Conservation (phyloP, 164 flowering plant species). For the Berberis vulgaris region DNA sequence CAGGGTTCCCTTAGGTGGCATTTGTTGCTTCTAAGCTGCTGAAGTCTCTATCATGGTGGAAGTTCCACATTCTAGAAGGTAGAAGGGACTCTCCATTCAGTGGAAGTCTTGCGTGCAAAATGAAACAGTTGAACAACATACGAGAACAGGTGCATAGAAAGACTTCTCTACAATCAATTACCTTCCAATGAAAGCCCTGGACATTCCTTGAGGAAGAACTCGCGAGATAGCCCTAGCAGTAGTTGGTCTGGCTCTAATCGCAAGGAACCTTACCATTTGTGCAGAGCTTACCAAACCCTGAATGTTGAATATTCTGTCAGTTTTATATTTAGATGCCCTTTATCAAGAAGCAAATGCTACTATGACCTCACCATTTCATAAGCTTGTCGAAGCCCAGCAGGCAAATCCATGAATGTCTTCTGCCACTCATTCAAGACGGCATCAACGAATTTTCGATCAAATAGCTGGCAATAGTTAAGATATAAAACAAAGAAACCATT, state of each 20-base stretch:
- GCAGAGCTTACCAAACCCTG: slow-evolving; percentile 98
- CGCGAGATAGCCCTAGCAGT: slow-evolving; percentile 69
- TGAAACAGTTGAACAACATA: not conserved
- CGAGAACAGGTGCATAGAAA: not conserved
- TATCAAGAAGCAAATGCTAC: not conserved
- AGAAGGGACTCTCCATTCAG: no score
- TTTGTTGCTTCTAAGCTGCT: no score
- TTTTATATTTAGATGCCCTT: not conserved
- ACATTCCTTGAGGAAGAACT: slow-evolving; percentile 66
- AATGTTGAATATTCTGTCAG: slow-evolving; percentile 15
- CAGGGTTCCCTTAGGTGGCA: no score
- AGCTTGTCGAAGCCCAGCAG: slow-evolving; percentile 92
- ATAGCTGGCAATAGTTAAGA: slow-evolving; percentile 47
- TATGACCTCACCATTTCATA: slow-evolving; percentile 72
- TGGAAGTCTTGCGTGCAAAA: not conserved
- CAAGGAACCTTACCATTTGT: slow-evolving; percentile 76
- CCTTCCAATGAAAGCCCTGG: slow-evolving; percentile 98
- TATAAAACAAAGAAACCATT: not conserved
- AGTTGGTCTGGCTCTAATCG: slow-evolving; percentile 90
- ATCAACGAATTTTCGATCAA: slow-evolving; percentile 82
- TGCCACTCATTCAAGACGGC: slow-evolving; percentile 96
- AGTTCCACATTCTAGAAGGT: no score
- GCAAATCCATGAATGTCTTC: slow-evolving; percentile 90
- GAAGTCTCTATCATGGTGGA: no score
- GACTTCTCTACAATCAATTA: slow-evolving; percentile 14